Evolutionary conservation across 257 asterid species (phyloP).

Genomic region (Scutellaria galericulata): DNA sequence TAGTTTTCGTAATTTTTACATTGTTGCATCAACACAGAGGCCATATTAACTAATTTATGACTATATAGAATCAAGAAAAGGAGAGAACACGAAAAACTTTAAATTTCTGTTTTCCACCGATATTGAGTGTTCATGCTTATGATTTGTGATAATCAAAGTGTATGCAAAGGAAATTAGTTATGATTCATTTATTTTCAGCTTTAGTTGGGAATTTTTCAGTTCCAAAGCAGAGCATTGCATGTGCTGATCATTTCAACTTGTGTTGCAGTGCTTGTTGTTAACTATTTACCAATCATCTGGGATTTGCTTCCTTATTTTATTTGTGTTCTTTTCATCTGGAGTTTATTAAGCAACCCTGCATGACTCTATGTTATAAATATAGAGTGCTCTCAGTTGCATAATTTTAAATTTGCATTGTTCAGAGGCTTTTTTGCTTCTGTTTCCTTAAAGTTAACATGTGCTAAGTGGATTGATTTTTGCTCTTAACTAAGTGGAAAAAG

Average conservation of each 20-base stretch:
- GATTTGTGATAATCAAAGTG: not conserved
- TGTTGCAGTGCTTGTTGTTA: conserved; percentile 10
- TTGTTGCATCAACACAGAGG: conserved; percentile 9
- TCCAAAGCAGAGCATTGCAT: conserved; percentile 17
- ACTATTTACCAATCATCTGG: not conserved
- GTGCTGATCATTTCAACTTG: conserved; percentile 20
- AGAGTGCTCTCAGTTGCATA: not conserved
- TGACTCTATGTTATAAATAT: not conserved
- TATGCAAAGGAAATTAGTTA: conserved; percentile 4
- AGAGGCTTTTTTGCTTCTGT: conserved; percentile 2
- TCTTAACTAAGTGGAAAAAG: not conserved
- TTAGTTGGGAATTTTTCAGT: conserved; percentile 4
- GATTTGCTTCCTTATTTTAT: not conserved
- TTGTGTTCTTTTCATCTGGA: not conserved
- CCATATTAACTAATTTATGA: not conserved
- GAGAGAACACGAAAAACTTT: not conserved
- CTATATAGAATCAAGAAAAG: not conserved
- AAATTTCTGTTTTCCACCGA: conserved; percentile 8
- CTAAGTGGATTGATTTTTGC: not conserved
- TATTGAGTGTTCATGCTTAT: not conserved
- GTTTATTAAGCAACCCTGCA: not conserved
- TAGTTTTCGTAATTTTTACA: not conserved
- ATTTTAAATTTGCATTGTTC: conserved; percentile 10
- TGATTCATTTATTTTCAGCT: conserved; percentile 17
- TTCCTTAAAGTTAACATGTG: not conserved